These are phyloP conservation scores for Antarctomyces pellizariae DNA, from an alignment of 495 filamentous ascomycete species.

Conservation along the genomic window DNA sequence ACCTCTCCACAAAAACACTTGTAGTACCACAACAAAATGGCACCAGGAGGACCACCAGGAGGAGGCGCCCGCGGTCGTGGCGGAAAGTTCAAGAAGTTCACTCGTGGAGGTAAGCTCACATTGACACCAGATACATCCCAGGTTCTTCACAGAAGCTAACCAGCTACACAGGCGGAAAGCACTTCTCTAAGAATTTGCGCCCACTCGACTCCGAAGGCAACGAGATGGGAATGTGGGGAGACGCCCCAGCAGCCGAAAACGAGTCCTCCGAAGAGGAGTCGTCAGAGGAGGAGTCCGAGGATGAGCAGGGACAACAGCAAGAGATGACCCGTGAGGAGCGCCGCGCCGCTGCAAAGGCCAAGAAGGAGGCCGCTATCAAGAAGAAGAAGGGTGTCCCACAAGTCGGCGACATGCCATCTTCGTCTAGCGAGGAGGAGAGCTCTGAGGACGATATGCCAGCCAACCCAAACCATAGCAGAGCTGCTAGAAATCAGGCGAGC, in stretches of 20 bases:
- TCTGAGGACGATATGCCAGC: constrained; percentile 47
- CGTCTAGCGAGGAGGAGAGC: constrained; percentile 36
- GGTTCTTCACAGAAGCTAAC: constrained; percentile 2
- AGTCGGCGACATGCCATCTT: constrained; percentile 65
- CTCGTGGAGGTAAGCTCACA: constrained; percentile 51
- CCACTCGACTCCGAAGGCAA: constrained; percentile 74
- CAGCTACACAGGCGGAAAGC: constrained; percentile 52
- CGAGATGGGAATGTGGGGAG: constrained; percentile 41
- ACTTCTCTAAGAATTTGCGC: constrained; percentile 74
- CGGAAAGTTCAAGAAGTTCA: constrained; percentile 85
- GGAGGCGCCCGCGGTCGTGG: constrained; percentile 44
- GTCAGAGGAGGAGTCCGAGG: constrained; percentile 23
- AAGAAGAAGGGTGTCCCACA: constrained; percentile 37
- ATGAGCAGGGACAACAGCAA: constrained; percentile 20
- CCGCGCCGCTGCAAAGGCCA: constrained; percentile 67
- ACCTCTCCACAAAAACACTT: too few relatives aligned
- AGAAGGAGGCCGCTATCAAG: constrained; percentile 66
- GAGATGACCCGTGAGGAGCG: constrained; percentile 70
- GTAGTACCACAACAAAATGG: constrained; percentile 35
- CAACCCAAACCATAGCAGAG: constrained; percentile 77
- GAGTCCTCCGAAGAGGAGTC: constrained; percentile 24
- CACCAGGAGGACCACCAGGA: constrained; percentile 29
- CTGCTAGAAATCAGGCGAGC: constrained; percentile 26
- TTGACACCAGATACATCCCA: background rate
- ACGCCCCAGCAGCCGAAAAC: constrained; percentile 19